Evolutionary conservation across 2,329 filamentous ascomycete species (phyloP).

Genomic region (Fusarium incarnatum): DNA sequence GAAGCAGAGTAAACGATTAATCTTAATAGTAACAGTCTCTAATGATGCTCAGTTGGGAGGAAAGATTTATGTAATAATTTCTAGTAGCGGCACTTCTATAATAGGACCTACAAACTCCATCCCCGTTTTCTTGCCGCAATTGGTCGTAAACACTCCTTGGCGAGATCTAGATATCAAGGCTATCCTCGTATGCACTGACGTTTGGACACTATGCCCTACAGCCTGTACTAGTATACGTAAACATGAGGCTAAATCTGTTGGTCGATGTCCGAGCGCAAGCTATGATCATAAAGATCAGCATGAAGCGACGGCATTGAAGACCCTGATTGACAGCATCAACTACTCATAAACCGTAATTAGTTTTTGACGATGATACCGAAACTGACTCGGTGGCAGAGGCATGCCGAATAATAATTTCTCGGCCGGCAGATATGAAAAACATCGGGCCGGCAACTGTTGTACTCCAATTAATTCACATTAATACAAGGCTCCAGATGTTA

Average conservation of each 20-base stretch:
- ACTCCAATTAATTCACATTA: background rate
- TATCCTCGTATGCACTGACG: background rate
- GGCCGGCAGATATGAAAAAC: background rate
- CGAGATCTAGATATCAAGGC: background rate
- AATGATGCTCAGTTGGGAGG: background rate
- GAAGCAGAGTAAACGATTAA: background rate
- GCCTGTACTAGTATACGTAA: background rate
- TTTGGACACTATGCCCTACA: background rate
- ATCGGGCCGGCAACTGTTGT: background rate
- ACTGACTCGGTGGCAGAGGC: background rate
- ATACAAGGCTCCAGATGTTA: background rate
- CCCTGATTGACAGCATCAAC: background rate
- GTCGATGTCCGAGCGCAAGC: background rate
- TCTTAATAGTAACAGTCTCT: background rate
- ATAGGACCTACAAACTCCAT: background rate
- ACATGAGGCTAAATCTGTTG: background rate
- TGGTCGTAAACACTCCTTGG: background rate
- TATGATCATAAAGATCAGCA: background rate
- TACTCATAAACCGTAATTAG: background rate
- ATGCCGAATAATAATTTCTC: background rate
- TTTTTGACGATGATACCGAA: background rate
- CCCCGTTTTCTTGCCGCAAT: background rate
- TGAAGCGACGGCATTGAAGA: background rate
- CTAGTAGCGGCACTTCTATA: background rate
- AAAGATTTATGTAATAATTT: background rate